Evolutionary conservation across 441 rosid species (phyloP).

Genomic region (Populus hybrid): DNA sequence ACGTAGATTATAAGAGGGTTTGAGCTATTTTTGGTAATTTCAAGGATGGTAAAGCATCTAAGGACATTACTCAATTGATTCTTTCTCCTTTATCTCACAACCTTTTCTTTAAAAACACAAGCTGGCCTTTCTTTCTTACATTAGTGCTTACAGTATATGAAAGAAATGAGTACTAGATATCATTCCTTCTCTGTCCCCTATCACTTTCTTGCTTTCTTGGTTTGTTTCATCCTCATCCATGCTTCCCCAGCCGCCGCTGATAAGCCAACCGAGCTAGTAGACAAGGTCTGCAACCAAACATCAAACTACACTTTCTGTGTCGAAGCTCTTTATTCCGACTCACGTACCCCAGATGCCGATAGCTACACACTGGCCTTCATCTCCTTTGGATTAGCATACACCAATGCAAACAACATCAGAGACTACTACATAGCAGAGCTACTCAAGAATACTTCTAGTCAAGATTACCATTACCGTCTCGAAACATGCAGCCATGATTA

Average conservation of each 20-base stretch:
- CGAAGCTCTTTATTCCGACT: conserved; percentile 25
- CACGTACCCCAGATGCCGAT: conserved; percentile 31
- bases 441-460: not conserved
- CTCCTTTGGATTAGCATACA: conserved; percentile 31
- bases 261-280: conserved; percentile 17
- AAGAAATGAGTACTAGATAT: not conserved
- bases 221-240: not conserved
- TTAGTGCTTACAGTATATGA: not conserved
- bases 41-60: not conserved
- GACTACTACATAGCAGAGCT: not conserved
- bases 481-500: not conserved
- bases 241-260: not conserved
- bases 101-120: not conserved
- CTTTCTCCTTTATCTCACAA: not conserved
- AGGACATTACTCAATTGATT: not conserved
- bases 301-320: conserved; percentile 29
- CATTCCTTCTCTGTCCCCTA: not conserved
- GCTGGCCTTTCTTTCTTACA: not conserved
- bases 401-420: conserved; percentile 18
- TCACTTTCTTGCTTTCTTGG: not conserved
- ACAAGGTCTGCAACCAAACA: conserved; percentile 32
- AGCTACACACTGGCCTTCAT: conserved; percentile 27
- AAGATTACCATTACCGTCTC: not conserved
- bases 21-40: not conserved
- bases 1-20: not conserved